These are phyloP conservation scores for Schrenkiella parvula DNA, from an alignment of 345 rosid species.

Conservation along the genomic window DNA sequence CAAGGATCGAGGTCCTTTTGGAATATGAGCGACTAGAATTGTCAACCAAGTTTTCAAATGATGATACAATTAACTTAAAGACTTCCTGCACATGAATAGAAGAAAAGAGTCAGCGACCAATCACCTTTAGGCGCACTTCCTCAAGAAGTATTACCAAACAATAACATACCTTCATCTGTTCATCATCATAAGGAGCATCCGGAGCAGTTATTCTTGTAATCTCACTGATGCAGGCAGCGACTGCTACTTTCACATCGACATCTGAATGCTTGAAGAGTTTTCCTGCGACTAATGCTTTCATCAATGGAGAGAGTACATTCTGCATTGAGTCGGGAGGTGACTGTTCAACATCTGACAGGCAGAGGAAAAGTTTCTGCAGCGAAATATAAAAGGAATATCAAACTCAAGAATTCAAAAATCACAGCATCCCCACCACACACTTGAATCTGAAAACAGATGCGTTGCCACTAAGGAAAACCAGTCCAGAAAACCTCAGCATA, in stretches of 20 bases:
- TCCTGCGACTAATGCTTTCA: constrained; percentile 61
- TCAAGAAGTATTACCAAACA: background rate
- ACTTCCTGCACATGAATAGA: constrained; percentile 57
- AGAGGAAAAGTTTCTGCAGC: constrained; percentile 61
- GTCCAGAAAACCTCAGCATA: background rate
- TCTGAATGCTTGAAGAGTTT: constrained; percentile 67
- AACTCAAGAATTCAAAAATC: background rate
- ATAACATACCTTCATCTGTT: constrained; percentile 69
- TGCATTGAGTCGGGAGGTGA: constrained; percentile 69
- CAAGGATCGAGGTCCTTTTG: constrained; percentile 81
- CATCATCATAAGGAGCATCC: constrained; percentile 94
- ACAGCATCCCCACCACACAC: background rate
- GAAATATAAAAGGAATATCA: constrained; percentile 8
- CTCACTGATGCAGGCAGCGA: constrained; percentile 94
- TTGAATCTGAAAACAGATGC: background rate
- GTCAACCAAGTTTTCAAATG: constrained; percentile 72
- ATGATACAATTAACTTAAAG: constrained; percentile 86
- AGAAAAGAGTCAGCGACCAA: background rate
- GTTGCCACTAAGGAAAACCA: background rate
- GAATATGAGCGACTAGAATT: constrained; percentile 60
- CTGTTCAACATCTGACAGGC: constrained; percentile 76
- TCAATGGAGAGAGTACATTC: constrained; percentile 64
- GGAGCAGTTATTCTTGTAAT: constrained; percentile 98
- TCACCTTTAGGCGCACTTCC: background rate
- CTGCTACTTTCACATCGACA: constrained; percentile 79